Evolutionary conservation across 1,284 basidiomycete species (phyloP).

Genomic region (Marasmius oreades): DNA sequence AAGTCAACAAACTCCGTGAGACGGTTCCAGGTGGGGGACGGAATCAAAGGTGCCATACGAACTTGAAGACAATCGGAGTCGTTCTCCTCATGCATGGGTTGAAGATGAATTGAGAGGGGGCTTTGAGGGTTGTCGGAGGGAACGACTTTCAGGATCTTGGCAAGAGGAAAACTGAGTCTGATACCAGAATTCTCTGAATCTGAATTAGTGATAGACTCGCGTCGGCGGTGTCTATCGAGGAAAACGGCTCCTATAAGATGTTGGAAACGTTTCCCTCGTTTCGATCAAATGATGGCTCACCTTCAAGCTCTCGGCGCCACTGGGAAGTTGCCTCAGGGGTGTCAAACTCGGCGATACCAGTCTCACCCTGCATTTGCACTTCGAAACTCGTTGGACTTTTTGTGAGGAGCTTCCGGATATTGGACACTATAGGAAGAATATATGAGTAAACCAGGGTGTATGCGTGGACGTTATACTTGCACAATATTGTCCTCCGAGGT

Average conservation of each 20-base stretch:
- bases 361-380: conserved; percentile 15
- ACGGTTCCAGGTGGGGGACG: conserved; percentile 25
- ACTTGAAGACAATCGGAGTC: conserved; percentile 18
- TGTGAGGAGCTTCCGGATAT: conserved; percentile 33
- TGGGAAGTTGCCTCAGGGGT: conserved; percentile 57
- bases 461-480: too few relatives aligned
- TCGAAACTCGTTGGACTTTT: conserved; percentile 40
- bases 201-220: conserved; percentile 27
- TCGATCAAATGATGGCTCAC: conserved; percentile 21
- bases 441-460: conserved; percentile 6
- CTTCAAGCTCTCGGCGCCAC: conserved; percentile 56
- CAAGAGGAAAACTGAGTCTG: conserved; percentile 53
- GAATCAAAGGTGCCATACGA: conserved; percentile 30
- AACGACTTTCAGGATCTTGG: conserved; percentile 33
- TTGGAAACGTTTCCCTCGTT: not conserved
- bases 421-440: conserved; percentile 32
- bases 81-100: conserved; percentile 15
- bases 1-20: conserved; percentile 25
- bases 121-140: conserved; percentile 19
- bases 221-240: conserved; percentile 41
- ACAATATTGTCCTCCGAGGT: conserved; percentile 49
- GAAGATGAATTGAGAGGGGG: conserved; percentile 23
- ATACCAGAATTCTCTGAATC: conserved; percentile 41
- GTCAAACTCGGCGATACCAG: conserved; percentile 47
- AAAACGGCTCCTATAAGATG: conserved; percentile 39